Evolutionary conservation across 1,284 basidiomycete species (phyloP).

Genomic region (Vanrija sp.): DNA sequence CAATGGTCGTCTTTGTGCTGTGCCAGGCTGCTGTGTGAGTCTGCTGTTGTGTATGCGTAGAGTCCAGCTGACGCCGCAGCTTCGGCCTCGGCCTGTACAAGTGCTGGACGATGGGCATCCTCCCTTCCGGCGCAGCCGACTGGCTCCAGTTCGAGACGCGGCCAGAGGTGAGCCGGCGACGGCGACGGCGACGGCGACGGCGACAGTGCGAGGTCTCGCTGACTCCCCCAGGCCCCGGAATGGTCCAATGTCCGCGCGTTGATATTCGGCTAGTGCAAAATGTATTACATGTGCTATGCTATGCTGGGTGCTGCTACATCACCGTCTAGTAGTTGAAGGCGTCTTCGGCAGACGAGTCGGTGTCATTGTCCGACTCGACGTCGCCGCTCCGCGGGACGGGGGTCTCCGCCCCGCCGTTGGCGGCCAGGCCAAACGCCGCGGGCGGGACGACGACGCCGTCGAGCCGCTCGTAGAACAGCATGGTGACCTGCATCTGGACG

Average conservation of each 20-base stretch:
- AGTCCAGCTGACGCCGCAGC: constrained; percentile 40
- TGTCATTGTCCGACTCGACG: neutral
- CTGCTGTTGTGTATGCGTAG: neutral
- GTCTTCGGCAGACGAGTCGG: too few relatives aligned
- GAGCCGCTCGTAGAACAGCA: constrained; percentile 85
- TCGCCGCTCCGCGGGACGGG: neutral
- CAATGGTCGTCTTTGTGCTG: constrained; percentile 44
- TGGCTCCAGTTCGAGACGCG: constrained; percentile 87
- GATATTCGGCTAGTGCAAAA: constrained; percentile 4
- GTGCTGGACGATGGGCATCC: constrained; percentile 79
- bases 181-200: too few relatives aligned
- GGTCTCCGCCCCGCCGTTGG: neutral
- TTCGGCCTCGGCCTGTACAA: constrained; percentile 82
- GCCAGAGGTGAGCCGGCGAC: constrained; percentile 53
- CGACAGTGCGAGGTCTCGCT: too few relatives aligned
- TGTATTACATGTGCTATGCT: neutral
- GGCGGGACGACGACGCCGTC: constrained; percentile 9
- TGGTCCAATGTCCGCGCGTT: constrained; percentile 14
- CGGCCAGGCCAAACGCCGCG: neutral
- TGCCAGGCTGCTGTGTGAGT: constrained; percentile 48
- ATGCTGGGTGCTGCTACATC: neutral
- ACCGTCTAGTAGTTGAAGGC: neutral
- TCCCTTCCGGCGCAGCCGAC: constrained; percentile 82
- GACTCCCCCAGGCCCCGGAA: constrained; percentile 14
- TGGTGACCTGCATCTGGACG: constrained; percentile 60